phyloP scores from a whole-genome alignment of 352 stramenopile genomes.

The Stephanocyclus meneghinianus region DNA sequence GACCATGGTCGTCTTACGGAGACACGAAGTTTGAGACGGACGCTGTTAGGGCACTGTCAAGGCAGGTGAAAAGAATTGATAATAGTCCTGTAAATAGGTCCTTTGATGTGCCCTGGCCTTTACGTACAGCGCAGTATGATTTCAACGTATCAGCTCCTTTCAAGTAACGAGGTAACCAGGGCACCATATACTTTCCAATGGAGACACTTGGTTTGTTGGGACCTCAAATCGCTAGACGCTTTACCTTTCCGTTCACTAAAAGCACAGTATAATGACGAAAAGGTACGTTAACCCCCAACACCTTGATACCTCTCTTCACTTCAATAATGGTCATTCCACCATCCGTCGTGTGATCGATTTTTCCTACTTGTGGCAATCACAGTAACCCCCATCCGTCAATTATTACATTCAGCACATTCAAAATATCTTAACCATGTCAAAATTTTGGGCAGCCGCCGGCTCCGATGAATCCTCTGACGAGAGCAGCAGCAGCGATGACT shows the following conservation, averaged over 20 bases:
- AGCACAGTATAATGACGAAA: not conserved
- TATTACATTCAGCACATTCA: not conserved
- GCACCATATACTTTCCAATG: not conserved
- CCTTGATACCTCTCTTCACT: too few relatives aligned
- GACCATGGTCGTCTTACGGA: constrained; percentile 14
- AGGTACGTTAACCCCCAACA: too few relatives aligned
- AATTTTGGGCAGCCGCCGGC: constrained; percentile 56
- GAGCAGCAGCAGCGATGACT: constrained; percentile 26
- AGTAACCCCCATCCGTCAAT: not conserved
- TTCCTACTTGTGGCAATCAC: too few relatives aligned
- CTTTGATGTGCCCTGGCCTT: not conserved
- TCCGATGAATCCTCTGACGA: constrained; percentile 15
- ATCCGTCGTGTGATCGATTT: too few relatives aligned
- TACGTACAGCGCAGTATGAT: not conserved
- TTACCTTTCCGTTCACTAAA: not conserved
- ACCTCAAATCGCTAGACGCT: not conserved
- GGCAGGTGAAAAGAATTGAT: not conserved
- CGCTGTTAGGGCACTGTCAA: not conserved
- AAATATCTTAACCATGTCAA: constrained; percentile 50
- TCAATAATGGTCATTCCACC: too few relatives aligned
- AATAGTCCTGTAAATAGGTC: not conserved
- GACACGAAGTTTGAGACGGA: constrained; percentile 5
- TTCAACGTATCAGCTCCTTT: not conserved
- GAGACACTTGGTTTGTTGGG: not conserved
- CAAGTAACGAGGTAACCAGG: constrained; percentile 9